Evolutionary conservation across 176 grass and related monocot species (phyloP), one percentile per base, ranked within the genome.

Genomic region (Stipa capillata): DNA sequence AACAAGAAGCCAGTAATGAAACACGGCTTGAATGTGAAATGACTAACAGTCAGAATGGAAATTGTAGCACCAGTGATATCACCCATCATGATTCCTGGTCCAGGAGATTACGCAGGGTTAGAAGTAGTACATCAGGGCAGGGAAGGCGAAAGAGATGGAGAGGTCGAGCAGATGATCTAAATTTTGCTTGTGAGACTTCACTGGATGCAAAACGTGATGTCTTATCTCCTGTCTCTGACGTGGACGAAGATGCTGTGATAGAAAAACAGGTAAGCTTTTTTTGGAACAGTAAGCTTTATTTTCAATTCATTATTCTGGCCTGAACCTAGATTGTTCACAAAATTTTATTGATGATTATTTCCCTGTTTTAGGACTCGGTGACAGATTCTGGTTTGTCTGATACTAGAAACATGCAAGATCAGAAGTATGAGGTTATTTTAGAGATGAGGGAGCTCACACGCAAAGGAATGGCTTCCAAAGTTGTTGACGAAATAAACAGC

Each of bases 111-210:
- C 85, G 88, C 25, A 99, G 88, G 80, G 87, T 80, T 77, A 95
- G 96, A 82, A 93, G 84, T 65, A 87, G 80, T 90, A 61, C 80
- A 67, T 87, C 82, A 23, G 85, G 83, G 48, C 85, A 93, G 53
- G 89, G 81, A 86, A 84, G 85, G 55, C 81, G 96, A 52, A 99
- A 95, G 81, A 89, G 92, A 83, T 99, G 96, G 96, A 99, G 96
- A 85, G 92, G 96, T 20, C 88, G 92, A 20, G 40, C 80, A 56
- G 88, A 98, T 65, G 73, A 83, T 59, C 45, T 80, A 15, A 86
- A 90, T 69, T 84, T 81, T 89, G 45, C 17, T 65, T 81, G 68
- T 82, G 69, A 62, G 6, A 31, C 36, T 39, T 53, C 58, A 71
- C 20, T 82, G 9, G 87, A 86, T 88, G 47, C 74, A 41, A 88